Percentiles rank a stretch among this genome's conserved stretches.
Conservation (phyloP, 305 asterid genomes). For the Lippia alba region DNA sequence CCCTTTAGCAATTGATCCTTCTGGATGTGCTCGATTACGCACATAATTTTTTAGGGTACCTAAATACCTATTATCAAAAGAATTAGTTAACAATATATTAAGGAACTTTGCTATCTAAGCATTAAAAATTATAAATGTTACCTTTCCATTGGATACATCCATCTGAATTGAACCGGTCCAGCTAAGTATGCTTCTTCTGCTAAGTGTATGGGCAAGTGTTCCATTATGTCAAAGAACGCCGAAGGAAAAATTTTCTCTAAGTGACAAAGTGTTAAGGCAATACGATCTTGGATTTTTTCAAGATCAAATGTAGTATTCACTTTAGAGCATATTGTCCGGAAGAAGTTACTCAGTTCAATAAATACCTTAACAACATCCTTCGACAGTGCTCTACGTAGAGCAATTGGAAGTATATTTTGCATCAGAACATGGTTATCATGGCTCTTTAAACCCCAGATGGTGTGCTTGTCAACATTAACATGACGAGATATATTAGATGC, state of each 20-base stretch:
- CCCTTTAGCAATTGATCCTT: too few relatives aligned
- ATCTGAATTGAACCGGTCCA: not conserved
- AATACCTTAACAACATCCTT: not conserved
- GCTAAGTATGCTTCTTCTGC: not conserved
- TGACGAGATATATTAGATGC: too few relatives aligned
- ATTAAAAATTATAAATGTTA: not conserved
- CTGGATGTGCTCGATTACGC: too few relatives aligned
- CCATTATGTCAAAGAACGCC: conserved; percentile 2
- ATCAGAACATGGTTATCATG: too few relatives aligned
- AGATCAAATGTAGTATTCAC: not conserved
- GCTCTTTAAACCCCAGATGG: too few relatives aligned
- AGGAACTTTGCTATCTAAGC: too few relatives aligned
- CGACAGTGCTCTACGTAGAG: too few relatives aligned
- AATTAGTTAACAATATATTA: too few relatives aligned
- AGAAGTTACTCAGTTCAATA: not conserved
- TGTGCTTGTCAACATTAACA: too few relatives aligned
- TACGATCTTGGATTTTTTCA: not conserved
- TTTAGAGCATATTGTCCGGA: not conserved
- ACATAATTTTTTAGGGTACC: too few relatives aligned
- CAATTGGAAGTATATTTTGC: too few relatives aligned
- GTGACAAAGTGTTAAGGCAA: not conserved
- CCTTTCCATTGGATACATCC: not conserved
- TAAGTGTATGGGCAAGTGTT: not conserved
- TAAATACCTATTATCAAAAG: too few relatives aligned
- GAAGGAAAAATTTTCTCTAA: not conserved